phyloP scores from a whole-genome alignment of 1,284 basidiomycete genomes.

The Naganishia sp. region DNA sequence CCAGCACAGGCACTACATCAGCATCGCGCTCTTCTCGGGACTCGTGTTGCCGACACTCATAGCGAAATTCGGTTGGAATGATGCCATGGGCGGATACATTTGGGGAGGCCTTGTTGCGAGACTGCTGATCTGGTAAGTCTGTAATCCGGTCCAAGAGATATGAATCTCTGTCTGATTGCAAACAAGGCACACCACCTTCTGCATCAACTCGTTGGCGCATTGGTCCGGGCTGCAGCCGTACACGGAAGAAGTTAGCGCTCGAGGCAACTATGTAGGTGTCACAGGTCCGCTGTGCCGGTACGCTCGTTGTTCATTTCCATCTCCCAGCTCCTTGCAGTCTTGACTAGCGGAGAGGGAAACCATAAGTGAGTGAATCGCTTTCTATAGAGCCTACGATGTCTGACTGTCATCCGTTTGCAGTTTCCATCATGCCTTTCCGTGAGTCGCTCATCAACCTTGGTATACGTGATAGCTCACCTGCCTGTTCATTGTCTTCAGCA shows the following conservation, averaged over 20 bases:
- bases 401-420: conserved; percentile 31
- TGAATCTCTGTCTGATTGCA: neutral
- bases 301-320: neutral
- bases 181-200: conserved; percentile 78
- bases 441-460: conserved; percentile 38
- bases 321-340: conserved; percentile 63
- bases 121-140: conserved; percentile 59
- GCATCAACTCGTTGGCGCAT: conserved; percentile 77
- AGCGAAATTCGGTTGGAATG: conserved; percentile 61
- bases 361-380: conserved; percentile 65
- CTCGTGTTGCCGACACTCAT: conserved; percentile 62
- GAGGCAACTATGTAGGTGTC: conserved; percentile 64
- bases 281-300: no score
- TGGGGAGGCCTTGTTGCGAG: conserved; percentile 66
- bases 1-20: conserved; percentile 71
- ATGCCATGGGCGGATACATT: conserved; percentile 65
- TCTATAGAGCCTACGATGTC: neutral
- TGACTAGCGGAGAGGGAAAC: conserved; percentile 75
- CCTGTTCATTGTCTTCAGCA: conserved; percentile 15
- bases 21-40: conserved; percentile 63
- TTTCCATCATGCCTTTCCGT: conserved; percentile 72
- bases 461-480: neutral
- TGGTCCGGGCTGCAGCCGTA: conserved; percentile 77
- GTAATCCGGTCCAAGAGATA: neutral
- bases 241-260: conserved; percentile 73